Percentiles rank a stretch among this genome's conserved stretches.
Conservation (phyloP, 1,284 basidiomycete species). For the Ganoderma meredithae region DNA sequence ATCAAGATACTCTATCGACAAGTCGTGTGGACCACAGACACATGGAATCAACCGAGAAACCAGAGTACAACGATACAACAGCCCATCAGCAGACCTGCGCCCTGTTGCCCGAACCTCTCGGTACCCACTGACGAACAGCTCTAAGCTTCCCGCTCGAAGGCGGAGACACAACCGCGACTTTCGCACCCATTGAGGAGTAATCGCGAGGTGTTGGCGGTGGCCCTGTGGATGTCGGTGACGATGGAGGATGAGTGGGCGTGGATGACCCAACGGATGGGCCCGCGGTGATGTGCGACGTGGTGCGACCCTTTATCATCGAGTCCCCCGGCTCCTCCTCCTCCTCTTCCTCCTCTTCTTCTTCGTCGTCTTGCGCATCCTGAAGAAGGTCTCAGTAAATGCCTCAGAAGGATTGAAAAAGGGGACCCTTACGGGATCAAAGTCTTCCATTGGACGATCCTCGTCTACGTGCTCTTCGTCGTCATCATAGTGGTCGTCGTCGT, state of each 20-base stretch:
- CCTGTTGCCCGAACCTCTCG: slow-evolving; percentile 29
- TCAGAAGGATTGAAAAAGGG: slow-evolving; percentile 6
- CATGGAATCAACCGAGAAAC: slow-evolving; percentile 10
- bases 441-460: slow-evolving; percentile 79
- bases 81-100: slow-evolving; percentile 33
- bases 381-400: slow-evolving; percentile 17
- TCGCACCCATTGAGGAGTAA: slow-evolving; percentile 17
- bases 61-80: slow-evolving; percentile 24
- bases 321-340: slow-evolving; percentile 52
- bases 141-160: slow-evolving; percentile 52
- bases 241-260: slow-evolving; percentile 44
- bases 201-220: slow-evolving; percentile 42
- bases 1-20: slow-evolving; percentile 10
- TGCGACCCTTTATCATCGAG: slow-evolving; percentile 43
- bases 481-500: slow-evolving; percentile 71
- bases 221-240: slow-evolving; percentile 39
- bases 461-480: slow-evolving; percentile 71
- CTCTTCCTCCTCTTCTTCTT: slow-evolving; percentile 64
- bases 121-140: slow-evolving; percentile 55
- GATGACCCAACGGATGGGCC: slow-evolving; percentile 41
- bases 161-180: slow-evolving; percentile 14
- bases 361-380: slow-evolving; percentile 70
- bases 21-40: background rate
- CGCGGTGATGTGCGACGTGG: slow-evolving; percentile 41
- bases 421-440: slow-evolving; percentile 78